phyloP scores from a whole-genome alignment of 441 rosid species.

The Populus hybrid region DNA sequence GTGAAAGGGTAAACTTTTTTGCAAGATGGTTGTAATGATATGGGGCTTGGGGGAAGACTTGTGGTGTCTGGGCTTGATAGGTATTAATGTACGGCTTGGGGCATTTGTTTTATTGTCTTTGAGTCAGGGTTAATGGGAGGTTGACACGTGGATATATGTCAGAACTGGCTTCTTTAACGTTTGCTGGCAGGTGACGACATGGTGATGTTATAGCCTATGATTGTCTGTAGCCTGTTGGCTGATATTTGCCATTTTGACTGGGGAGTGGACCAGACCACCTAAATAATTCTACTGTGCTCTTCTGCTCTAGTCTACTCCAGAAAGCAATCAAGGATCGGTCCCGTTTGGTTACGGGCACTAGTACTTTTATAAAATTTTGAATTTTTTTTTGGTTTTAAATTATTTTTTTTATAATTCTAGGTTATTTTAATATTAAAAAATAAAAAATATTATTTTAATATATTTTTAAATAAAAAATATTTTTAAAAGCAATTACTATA shows the following conservation, averaged over 20 bases:
- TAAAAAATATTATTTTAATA: too few species aligned
- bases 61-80: conserved; percentile 11
- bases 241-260: conserved; percentile 21
- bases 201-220: conserved; percentile 27
- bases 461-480: too few species aligned
- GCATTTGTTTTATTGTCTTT: background rate
- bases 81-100: conserved; percentile 21
- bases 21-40: background rate
- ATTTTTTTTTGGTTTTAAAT: too few species aligned
- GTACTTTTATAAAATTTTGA: too few species aligned
- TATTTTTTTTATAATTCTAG: too few species aligned
- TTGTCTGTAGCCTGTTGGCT: conserved; percentile 18
- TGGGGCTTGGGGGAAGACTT: conserved; percentile 14
- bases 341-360: too few species aligned
- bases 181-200: conserved; percentile 26
- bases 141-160: conserved; percentile 21
- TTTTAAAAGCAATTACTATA: too few species aligned
- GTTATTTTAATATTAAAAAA: too few species aligned
- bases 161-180: conserved; percentile 21
- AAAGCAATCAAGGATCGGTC: too few species aligned
- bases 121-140: background rate
- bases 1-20: background rate
- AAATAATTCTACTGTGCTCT: background rate
- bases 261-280: conserved; percentile 16
- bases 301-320: background rate